These are phyloP conservation scores for Drechslerella dactyloides DNA, from an alignment of 2,329 filamentous ascomycete genomes.

Conservation along the genomic window DNA sequence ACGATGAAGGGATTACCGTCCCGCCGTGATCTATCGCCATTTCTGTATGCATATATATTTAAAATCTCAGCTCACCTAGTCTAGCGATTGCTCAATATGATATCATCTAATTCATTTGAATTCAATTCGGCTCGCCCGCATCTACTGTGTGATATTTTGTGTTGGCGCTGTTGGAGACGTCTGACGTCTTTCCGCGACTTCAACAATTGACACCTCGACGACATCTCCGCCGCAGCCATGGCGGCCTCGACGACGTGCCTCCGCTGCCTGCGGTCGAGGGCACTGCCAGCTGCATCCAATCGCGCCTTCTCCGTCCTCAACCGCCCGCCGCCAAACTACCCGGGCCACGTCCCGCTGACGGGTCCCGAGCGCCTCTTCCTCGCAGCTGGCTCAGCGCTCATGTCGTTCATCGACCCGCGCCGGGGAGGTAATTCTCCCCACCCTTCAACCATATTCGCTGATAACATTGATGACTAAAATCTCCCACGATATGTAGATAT, in stretches of 20 bases:
- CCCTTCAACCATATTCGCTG: neutral
- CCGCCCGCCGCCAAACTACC: slow-evolving; percentile 84
- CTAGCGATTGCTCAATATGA: too few relatives aligned
- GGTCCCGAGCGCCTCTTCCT: slow-evolving; percentile 75
- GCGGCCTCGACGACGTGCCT: slow-evolving; percentile 4
- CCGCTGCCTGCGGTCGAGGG: neutral
- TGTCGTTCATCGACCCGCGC: slow-evolving; percentile 74
- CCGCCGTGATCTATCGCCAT: too few relatives aligned
- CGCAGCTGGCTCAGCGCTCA: slow-evolving; percentile 68
- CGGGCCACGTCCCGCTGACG: slow-evolving; percentile 89
- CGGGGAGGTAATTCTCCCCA: slow-evolving; percentile 68
- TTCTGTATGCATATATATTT: too few relatives aligned
- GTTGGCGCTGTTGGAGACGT: too few relatives aligned
- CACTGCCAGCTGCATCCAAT: slow-evolving; percentile 51
- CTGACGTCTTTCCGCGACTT: too few relatives aligned
- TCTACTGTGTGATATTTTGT: too few relatives aligned
- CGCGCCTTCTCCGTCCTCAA: slow-evolving; percentile 79
- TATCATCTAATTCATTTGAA: too few relatives aligned
- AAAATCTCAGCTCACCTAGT: too few relatives aligned
- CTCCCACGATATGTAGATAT: slow-evolving; percentile 68
- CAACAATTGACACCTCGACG: too few relatives aligned
- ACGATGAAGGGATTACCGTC: too few relatives aligned
- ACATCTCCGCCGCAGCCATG: neutral
- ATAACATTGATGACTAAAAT: slow-evolving; percentile 21
- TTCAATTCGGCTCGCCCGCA: too few relatives aligned